Evolutionary conservation across 2,329 filamentous ascomycete genomes (phyloP).

Genomic region (Rutstroemia sp.): DNA sequence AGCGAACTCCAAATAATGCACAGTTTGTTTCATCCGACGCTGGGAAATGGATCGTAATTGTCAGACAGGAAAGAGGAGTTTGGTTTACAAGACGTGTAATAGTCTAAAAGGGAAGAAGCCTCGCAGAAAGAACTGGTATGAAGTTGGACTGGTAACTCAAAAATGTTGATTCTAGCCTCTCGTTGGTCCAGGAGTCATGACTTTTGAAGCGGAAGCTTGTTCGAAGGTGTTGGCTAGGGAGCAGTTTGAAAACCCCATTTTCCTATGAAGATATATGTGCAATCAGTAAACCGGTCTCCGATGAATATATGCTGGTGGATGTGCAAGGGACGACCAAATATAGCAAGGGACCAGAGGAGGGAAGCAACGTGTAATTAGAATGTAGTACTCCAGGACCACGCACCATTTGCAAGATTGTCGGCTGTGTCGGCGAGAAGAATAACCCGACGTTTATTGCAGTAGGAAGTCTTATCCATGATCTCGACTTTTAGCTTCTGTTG

Average conservation of each 20-base stretch:
- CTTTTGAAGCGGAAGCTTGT: no score
- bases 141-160: not conserved
- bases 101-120: not conserved
- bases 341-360: not conserved
- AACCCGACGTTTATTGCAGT: constrained; percentile 86
- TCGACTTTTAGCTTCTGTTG: constrained; percentile 90
- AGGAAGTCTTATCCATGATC: constrained; percentile 97
- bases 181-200: not conserved
- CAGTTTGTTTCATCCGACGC: no score
- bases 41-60: not conserved
- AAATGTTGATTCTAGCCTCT: not conserved
- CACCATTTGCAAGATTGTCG: constrained; percentile 82
- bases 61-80: not conserved
- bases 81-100: not conserved
- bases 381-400: constrained; percentile 31
- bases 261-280: not conserved
- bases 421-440: constrained; percentile 90
- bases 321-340: not conserved
- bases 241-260: not conserved
- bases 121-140: not conserved
- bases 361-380: constrained; percentile 1
- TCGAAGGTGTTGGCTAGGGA: not conserved
- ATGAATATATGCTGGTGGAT: not conserved
- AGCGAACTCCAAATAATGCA: not conserved
- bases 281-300: not conserved